phyloP scores from a whole-genome alignment of 2,329 filamentous ascomycete species.

The Ascochyta koolunga region DNA sequence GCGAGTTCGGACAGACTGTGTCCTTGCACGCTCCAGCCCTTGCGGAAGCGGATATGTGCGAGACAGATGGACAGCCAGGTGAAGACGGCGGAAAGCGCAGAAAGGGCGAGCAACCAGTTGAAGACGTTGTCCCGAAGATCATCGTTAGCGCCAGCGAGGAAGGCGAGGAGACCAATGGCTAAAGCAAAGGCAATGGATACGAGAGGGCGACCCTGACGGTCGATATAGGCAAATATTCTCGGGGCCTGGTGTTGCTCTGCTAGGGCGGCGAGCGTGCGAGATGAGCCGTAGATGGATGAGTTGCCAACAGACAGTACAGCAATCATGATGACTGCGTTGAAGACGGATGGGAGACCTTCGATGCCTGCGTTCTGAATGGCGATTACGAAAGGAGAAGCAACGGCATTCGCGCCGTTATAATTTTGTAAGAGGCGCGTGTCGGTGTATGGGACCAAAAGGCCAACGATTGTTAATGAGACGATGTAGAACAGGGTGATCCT shows the following conservation, averaged over 20 bases:
- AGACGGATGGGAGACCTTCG: slow-evolving; percentile 78
- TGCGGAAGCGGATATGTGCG: slow-evolving; percentile 67
- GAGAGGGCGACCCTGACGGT: slow-evolving; percentile 65
- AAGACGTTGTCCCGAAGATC: slow-evolving; percentile 56
- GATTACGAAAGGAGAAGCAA: slow-evolving; percentile 90
- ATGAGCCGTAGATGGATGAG: slow-evolving; percentile 88
- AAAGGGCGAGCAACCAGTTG: slow-evolving; percentile 72
- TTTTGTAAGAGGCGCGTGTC: slow-evolving; percentile 67
- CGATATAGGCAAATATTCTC: slow-evolving; percentile 64
- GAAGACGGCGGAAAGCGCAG: slow-evolving; percentile 75
- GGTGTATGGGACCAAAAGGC: slow-evolving; percentile 78
- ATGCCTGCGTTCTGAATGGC: slow-evolving; percentile 87
- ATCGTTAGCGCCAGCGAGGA: slow-evolving; percentile 56
- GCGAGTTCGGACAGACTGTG: slow-evolving; percentile 76
- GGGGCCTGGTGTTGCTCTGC: slow-evolving; percentile 75
- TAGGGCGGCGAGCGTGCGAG: slow-evolving; percentile 85
- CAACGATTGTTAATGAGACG: slow-evolving; percentile 78
- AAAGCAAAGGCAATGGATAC: slow-evolving; percentile 60
- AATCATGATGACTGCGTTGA: slow-evolving; percentile 94
- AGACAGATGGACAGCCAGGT: slow-evolving; percentile 74
- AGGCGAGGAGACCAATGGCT: slow-evolving; percentile 66
- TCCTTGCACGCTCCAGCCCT: slow-evolving; percentile 65
- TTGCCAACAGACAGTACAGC: slow-evolving; percentile 91
- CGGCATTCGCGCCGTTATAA: slow-evolving; percentile 66
- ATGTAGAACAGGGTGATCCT: slow-evolving; percentile 74